Conservation (phyloP, 768 basidiomycete genomes). For the Rhizopogon vesiculosus region DNA sequence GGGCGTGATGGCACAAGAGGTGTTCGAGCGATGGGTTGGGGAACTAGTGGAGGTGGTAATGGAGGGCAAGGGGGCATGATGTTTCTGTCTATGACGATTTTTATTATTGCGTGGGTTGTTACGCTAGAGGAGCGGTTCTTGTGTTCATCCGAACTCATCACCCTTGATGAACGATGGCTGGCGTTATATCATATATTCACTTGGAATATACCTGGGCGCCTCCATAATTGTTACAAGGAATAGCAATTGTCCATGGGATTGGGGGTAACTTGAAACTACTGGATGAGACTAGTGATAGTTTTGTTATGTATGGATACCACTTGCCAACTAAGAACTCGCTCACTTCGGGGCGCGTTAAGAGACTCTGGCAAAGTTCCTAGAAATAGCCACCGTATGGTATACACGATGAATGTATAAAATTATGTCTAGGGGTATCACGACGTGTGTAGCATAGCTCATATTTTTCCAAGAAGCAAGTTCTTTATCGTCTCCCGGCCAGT, state of each 20-base stretch:
- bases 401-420: neutral
- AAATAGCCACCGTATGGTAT: neutral
- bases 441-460: constrained; percentile 34
- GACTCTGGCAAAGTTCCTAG: neutral
- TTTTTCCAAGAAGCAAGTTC: constrained; percentile 85
- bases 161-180: neutral
- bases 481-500: constrained; percentile 79
- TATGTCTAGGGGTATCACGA: neutral
- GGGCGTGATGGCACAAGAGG: constrained; percentile 72
- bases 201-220: too few species aligned
- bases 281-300: too few species aligned
- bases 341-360: too few species aligned
- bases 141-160: neutral
- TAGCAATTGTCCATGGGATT: too few species aligned
- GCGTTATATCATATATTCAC: neutral
- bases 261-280: too few species aligned
- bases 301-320: too few species aligned
- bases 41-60: constrained; percentile 67
- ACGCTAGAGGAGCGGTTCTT: neutral
- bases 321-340: too few species aligned
- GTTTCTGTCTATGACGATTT: neutral
- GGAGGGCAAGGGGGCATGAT: constrained; percentile 56
- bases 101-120: neutral
- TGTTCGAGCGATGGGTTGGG: constrained; percentile 77
- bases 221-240: too few species aligned